Evolutionary conservation across 257 asterid genomes (phyloP), one percentile per base, ranked within the genome.

Genomic region (Sherardia arvensis): DNA sequence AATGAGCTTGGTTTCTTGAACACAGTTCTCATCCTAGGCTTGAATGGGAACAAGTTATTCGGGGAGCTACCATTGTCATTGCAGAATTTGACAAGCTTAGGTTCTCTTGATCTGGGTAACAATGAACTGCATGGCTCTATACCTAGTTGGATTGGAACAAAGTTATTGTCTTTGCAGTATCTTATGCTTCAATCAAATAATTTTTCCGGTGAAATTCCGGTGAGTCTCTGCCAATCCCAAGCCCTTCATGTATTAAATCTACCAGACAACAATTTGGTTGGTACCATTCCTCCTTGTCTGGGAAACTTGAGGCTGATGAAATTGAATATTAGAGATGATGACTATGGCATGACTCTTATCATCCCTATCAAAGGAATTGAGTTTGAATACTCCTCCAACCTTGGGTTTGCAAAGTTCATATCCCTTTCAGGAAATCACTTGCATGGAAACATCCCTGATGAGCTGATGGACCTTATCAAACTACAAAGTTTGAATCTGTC

Each of bases 141-240:
- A 15, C 76, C 78, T 5, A 5, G 28, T 17, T 74, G 83, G 76
- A 65, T 78, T 8, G 70, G 62, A 43, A 27, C 29, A 47, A 64
- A 30, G 2, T 59, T 74, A 5, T 17, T 62, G 14, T 17, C 32
- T 4, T 6, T 77, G 58, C 18, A 28, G 8, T 26, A 58, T 32
- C 59, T 78, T 14, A 77, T 61, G 61, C 72, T 71, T 5, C n/a
- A n/a, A n/a, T n/a, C n/a, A n/a, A n/a, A n/a, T n/a, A n/a, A n/a
- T n/a, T n/a, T n/a, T n/a, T n/a, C 68, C 69, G 79, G 79, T 2
- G 4, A 28, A n/a, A 71, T 78, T 34, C 67, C 79, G 4, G 32
- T 22, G 10, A 54, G 68, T 20, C 47, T 74, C 10, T 78, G 79
- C 66, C 61, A 20, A 5, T 71, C 74, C 1, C 22, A 23, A 1